Evolutionary conservation across 805 yeast species (phyloP).

Genomic region (Schizosaccharomyces osmophilus): DNA sequence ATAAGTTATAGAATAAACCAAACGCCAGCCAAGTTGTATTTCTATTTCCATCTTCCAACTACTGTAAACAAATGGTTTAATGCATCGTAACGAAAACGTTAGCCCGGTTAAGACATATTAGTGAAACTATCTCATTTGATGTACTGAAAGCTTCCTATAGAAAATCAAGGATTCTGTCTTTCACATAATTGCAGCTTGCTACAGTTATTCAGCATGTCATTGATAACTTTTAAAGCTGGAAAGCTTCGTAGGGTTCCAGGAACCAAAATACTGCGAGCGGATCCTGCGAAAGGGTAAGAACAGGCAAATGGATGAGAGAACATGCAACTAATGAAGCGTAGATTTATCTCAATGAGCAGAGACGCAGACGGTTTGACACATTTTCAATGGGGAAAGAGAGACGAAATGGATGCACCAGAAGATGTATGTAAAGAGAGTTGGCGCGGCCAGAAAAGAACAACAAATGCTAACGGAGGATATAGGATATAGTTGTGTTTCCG

Average conservation of each 20-base stretch:
- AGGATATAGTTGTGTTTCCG: slow-evolving; percentile 48
- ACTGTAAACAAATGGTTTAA: too few relatives aligned
- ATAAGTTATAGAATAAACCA: too few relatives aligned
- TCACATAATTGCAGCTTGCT: neutral
- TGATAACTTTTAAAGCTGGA: slow-evolving; percentile 2
- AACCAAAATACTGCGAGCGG: neutral
- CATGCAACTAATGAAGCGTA: neutral
- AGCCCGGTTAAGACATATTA: too few relatives aligned
- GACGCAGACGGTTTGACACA: slow-evolving; percentile 1
- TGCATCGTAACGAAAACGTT: too few relatives aligned
- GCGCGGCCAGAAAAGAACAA: neutral
- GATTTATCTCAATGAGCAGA: neutral
- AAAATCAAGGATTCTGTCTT: neutral
- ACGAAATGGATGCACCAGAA: neutral
- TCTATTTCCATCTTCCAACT: too few relatives aligned
- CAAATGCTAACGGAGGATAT: neutral
- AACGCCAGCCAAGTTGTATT: too few relatives aligned
- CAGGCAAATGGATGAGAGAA: too few relatives aligned
- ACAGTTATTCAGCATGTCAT: neutral
- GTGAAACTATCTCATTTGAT: too few relatives aligned
- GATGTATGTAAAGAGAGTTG: neutral
- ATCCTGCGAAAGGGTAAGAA: slow-evolving; percentile 1
- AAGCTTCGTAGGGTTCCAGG: neutral
- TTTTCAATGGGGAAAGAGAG: neutral
- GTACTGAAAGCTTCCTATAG: neutral